Conservation (phyloP, 768 basidiomycete genomes). For the Boletus rubescentipes region DNA sequence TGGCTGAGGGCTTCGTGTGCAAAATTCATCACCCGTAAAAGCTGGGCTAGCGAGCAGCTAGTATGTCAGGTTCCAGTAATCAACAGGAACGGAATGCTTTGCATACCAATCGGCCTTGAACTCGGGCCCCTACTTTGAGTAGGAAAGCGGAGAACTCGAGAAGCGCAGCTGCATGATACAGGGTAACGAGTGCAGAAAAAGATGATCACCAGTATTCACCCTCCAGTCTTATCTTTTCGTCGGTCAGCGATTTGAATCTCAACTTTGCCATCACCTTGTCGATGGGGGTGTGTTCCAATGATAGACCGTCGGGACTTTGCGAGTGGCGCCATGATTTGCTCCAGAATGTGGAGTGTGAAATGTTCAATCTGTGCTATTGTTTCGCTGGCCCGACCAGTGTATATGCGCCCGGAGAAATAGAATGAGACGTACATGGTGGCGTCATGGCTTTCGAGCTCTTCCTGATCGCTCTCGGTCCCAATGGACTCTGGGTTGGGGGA, state of each 20-base stretch:
- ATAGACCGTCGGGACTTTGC: constrained; percentile 2
- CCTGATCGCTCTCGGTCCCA: constrained; percentile 9
- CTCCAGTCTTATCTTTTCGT: constrained; percentile 28
- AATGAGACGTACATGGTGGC: constrained; percentile 7
- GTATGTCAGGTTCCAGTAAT: neutral
- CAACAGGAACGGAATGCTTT: neutral
- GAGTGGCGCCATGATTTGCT: constrained; percentile 28
- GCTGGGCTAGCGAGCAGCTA: constrained; percentile 49
- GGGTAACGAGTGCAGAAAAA: neutral
- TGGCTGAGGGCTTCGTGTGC: constrained; percentile 65
- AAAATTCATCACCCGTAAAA: constrained; percentile 64
- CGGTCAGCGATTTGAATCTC: constrained; percentile 38
- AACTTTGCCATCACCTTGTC: constrained; percentile 23
- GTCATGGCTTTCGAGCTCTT: constrained; percentile 9
- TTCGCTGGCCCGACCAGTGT: constrained; percentile 17
- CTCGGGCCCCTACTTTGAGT: constrained; percentile 36
- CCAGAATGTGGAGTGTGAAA: constrained; percentile 31
- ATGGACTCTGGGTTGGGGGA: neutral
- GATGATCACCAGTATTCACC: constrained; percentile 23
- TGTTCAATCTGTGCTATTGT: constrained; percentile 29
- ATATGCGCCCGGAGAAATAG: neutral
- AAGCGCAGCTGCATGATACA: constrained; percentile 9
- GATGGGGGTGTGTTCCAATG: constrained; percentile 1
- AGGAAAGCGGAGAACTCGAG: constrained; percentile 38
- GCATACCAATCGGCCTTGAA: constrained; percentile 42